Conservation (phyloP, 2,329 filamentous ascomycete genomes). For the Colletotrichum sp. region DNA sequence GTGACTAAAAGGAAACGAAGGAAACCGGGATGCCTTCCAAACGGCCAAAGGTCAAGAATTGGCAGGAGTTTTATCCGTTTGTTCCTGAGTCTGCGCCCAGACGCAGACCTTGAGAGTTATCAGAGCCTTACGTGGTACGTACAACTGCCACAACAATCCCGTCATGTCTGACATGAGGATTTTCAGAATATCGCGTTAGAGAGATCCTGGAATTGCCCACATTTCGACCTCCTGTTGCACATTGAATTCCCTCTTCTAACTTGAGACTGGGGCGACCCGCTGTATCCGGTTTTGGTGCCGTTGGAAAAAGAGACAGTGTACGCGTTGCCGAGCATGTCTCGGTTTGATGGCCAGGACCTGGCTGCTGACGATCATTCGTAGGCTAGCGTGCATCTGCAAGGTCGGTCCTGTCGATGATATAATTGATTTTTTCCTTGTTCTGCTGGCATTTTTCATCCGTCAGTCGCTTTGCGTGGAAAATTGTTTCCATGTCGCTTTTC, state of each 20-base stretch:
- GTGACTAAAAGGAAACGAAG: neutral
- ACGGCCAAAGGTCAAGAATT: neutral
- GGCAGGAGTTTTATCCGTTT: neutral
- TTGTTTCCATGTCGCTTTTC: neutral
- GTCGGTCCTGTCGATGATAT: neutral
- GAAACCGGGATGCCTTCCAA: neutral
- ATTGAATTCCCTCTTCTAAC: neutral
- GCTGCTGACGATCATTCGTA: conserved; percentile 5
- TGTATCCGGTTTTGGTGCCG: neutral
- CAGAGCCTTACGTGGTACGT: neutral
- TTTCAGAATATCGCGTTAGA: neutral
- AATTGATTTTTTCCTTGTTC: neutral
- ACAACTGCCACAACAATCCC: neutral
- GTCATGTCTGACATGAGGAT: neutral
- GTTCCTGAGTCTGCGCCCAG: neutral
- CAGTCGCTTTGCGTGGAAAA: neutral
- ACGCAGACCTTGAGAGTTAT: neutral
- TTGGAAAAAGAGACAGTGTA: neutral
- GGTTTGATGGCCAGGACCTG: neutral
- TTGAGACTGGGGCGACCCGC: conserved; percentile 4
- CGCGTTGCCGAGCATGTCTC: conserved; percentile 9
- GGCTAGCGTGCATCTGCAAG: neutral
- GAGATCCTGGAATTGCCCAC: neutral
- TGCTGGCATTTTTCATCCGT: neutral
- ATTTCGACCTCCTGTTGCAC: neutral